Evolutionary conservation across 1,284 basidiomycete genomes (phyloP), one percentile per base, ranked within the genome.

Genomic region (Trichosporon coremiiforme): DNA sequence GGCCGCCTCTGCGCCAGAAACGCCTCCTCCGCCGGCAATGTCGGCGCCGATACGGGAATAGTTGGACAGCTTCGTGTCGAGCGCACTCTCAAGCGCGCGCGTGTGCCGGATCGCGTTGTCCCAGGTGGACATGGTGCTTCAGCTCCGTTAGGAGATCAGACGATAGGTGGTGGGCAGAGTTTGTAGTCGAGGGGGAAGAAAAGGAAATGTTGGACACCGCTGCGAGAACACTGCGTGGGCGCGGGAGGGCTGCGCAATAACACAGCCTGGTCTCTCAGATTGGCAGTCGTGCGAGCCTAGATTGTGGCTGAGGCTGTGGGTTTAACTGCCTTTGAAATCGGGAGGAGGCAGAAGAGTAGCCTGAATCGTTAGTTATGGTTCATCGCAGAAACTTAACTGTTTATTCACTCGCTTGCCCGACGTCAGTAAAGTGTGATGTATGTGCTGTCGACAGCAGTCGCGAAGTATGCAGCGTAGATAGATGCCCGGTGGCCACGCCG

Each of bases 31-130:
- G 12, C 74, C 73, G 0, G 90, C 88, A 72, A 95, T 89, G 31
- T 88, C 87, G 2, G 91, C 88, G 4, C 92, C 93, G 41, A 97
- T 86, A 74, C 92, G 91, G 25, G 92, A 90, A 83, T 98, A 98
- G 7, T 91, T 87, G 0, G 93, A 93, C 22, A 98, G 87, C 82
- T 97, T 95, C 41, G 91, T 86, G 80, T 97, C 93, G 75, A 98
- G 91, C 31, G 94, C 88, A 55, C 92, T 91, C 82, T 97, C 94
- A 35, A 97, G 89, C 7, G 93, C 94, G 75, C 94, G 87, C 80
- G 92, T 94, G 84, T 95, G 93, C 72, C 93, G 86, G 77, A 95
- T 90, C 0, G 84, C 77, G n/a, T 83, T 81, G 66, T 86, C 85
- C 84, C 84, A 86, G 50, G 80, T 73, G n/a, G 78, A 71, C 77